Evolutionary conservation across 129 eudicot species (phyloP), one percentile per base, ranked within the genome.

Genomic region (Solidago caesia): DNA sequence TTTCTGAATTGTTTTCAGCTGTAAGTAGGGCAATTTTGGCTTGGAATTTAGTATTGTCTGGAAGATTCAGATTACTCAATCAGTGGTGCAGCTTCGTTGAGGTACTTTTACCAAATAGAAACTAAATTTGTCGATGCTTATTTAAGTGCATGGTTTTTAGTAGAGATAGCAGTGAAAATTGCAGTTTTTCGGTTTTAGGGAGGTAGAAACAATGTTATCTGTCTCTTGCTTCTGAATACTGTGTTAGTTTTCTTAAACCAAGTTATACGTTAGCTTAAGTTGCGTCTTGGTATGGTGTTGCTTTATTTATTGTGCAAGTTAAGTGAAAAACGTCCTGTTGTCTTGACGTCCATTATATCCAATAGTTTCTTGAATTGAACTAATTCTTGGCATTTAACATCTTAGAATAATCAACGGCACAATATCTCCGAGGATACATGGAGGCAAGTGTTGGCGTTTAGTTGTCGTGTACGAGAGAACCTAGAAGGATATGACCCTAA

Each of bases 351-450:
- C 12, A 55, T 3, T 47, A 71, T 46, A 25, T 65, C 49, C 27
- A 14, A 45, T 71, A 44, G 11, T 63, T 33, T 56, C 47, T 52
- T 56, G 4, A 46, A 73, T n/a, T 13, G 44, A 65, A 67, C 67
- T 81, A 72, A 56, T 72, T 26, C 10, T 21, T 82, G 62, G 51
- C 42, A 15, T n/a, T 79, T 68, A 29, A 55, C 75, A 60, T 72
- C 57, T 5, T 79, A 92, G 96, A 77, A 74, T 75, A 83, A 92
- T 46, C 98, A 92, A 79, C 89, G 91, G 43, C 87, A 92, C 78
- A 92, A 92, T 82, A 90, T 92, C 29, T 92, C 98, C 4, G 96
- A 88, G 87, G 96, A 92, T 73, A 92, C 96, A 41, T 92, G 98
- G 96, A 69, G 88, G 57, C 96, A 92, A 80, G 96, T 92, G 70